phyloP scores from a whole-genome alignment of 2,329 filamentous ascomycete species.

The Sordariomycetes sp. region DNA sequence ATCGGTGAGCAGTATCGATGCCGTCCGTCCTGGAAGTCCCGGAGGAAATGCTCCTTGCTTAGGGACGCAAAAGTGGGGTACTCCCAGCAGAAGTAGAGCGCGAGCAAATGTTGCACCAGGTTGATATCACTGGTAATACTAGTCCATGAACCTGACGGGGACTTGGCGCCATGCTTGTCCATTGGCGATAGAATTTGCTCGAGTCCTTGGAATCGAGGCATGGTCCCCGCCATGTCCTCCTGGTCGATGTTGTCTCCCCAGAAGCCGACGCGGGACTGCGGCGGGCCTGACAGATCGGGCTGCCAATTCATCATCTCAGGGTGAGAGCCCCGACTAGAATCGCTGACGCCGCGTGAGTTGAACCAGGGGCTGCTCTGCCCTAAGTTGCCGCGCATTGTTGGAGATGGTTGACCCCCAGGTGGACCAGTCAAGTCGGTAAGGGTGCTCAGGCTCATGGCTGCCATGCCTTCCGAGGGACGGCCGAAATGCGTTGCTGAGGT shows the following conservation, averaged over 20 bases:
- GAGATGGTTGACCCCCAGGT: conserved; percentile 8
- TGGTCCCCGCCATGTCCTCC: conserved; percentile 19
- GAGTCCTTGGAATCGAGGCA: conserved; percentile 27
- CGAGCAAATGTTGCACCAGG: conserved; percentile 54
- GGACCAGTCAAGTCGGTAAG: conserved; percentile 20
- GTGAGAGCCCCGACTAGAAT: conserved; percentile 36
- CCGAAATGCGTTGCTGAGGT: conserved; percentile 17
- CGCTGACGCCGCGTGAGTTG: conserved; percentile 34
- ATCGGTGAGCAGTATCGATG: conserved; percentile 59
- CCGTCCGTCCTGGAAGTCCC: conserved; percentile 52
- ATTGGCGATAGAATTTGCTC: conserved; percentile 40
- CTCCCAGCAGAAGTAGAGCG: conserved; percentile 66
- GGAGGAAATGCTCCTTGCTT: conserved; percentile 61
- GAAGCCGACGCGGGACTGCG: conserved; percentile 35
- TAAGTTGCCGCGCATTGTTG: conserved; percentile 5
- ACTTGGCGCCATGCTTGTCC: conserved; percentile 31
- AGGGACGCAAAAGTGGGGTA: conserved; percentile 68
- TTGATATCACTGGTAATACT: conserved; percentile 45
- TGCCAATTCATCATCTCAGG: conserved; percentile 38
- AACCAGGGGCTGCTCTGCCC: conserved; percentile 38
- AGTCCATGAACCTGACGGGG: conserved; percentile 46
- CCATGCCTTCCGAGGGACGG: conserved; percentile 13
- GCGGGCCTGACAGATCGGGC: conserved; percentile 25
- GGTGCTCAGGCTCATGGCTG: conserved; percentile 20
- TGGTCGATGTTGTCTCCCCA: conserved; percentile 37